Conservation (phyloP, 2,329 filamentous ascomycete genomes). For the Diaporthe capsici region DNA sequence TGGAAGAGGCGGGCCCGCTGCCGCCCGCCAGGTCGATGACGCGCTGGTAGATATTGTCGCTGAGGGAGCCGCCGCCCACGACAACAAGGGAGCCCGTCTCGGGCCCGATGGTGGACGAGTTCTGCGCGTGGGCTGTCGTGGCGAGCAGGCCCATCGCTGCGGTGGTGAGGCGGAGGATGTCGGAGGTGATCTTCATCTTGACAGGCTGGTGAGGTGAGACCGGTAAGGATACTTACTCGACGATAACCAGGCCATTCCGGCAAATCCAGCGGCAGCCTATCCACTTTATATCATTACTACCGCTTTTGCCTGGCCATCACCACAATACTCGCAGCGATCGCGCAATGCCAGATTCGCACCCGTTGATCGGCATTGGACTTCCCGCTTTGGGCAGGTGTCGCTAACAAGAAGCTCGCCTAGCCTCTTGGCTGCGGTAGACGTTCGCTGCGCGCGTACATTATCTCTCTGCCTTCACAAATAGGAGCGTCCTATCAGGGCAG, state of each 20-base stretch:
- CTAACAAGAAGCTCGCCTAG: slow-evolving; percentile 3
- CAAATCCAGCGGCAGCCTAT: background rate
- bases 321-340: slow-evolving; percentile 20
- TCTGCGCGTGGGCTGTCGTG: background rate
- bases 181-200: slow-evolving; percentile 19
- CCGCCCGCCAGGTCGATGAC: slow-evolving; percentile 50
- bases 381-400: slow-evolving; percentile 23
- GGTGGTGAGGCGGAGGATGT: background rate
- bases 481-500: background rate
- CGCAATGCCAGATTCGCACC: slow-evolving; percentile 1
- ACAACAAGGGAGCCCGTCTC: slow-evolving; percentile 50
- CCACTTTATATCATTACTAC: background rate
- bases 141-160: slow-evolving; percentile 25
- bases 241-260: background rate
- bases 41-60: slow-evolving; percentile 50
- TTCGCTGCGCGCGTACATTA: background rate
- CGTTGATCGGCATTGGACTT: background rate
- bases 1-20: slow-evolving; percentile 44
- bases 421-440: slow-evolving; percentile 20
- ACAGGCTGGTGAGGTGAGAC: background rate
- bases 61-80: slow-evolving; percentile 49
- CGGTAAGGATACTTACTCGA: background rate
- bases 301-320: background rate
- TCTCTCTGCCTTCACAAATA: background rate
- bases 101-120: slow-evolving; percentile 45